Evolutionary conservation across 2,329 filamentous ascomycete species (phyloP).

Genomic region (Tolypocladium endophyticum): DNA sequence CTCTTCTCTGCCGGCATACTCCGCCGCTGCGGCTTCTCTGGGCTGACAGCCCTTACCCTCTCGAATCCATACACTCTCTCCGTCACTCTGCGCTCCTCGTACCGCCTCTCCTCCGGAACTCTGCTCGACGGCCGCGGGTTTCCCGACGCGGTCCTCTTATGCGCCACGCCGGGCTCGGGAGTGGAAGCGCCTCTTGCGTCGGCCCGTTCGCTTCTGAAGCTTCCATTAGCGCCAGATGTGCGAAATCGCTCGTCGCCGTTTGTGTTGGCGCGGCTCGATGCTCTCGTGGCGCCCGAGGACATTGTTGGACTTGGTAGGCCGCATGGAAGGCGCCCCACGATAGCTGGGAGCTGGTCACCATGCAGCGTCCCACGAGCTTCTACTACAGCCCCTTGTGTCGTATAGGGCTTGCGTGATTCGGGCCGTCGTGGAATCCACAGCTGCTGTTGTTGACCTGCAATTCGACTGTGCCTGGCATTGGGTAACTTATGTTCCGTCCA

Average conservation of each 20-base stretch:
- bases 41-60: slow-evolving; percentile 49
- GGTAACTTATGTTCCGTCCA: neutral
- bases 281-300: slow-evolving; percentile 30
- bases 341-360: neutral
- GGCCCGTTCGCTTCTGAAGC: slow-evolving; percentile 21
- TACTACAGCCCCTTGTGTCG: neutral
- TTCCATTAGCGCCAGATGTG: slow-evolving; percentile 21
- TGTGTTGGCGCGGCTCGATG: slow-evolving; percentile 33
- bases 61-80: slow-evolving; percentile 50
- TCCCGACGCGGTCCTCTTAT: slow-evolving; percentile 48
- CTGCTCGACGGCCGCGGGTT: slow-evolving; percentile 41
- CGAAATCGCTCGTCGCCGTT: slow-evolving; percentile 27
- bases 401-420: neutral
- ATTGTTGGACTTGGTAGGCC: slow-evolving; percentile 24
- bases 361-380: neutral
- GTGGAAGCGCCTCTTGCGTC: slow-evolving; percentile 27
- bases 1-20: slow-evolving; percentile 25
- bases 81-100: slow-evolving; percentile 42
- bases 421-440: neutral
- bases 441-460: neutral
- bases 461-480: neutral
- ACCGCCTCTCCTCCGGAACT: slow-evolving; percentile 27
- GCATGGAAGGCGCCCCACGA: slow-evolving; percentile 18
- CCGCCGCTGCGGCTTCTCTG: slow-evolving; percentile 40
- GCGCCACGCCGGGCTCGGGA: slow-evolving; percentile 28